These are phyloP conservation scores for Pulveroboletus ravenelii DNA, from an alignment of 768 basidiomycete genomes.

Conservation along the genomic window DNA sequence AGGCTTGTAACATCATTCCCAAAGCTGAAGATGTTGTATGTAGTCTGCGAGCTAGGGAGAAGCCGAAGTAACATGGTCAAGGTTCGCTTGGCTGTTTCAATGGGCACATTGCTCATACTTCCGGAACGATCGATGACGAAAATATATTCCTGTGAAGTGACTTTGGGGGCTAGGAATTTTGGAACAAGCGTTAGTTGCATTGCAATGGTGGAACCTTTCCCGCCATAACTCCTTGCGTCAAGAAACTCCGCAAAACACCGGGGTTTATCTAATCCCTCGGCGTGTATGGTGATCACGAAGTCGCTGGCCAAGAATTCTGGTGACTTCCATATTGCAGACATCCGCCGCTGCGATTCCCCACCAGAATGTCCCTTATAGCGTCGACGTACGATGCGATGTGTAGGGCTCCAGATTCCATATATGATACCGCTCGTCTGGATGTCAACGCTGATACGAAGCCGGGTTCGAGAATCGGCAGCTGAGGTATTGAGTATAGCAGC, in stretches of 20 bases:
- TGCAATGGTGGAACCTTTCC: constrained; percentile 34
- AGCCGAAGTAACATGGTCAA: constrained; percentile 45
- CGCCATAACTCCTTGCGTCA: neutral
- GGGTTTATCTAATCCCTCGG: constrained; percentile 47
- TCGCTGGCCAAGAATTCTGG: constrained; percentile 41
- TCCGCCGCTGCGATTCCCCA: constrained; percentile 37
- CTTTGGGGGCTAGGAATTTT: constrained; percentile 39
- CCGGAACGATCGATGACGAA: constrained; percentile 59
- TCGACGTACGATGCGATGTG: constrained; percentile 35
- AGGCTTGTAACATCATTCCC: constrained; percentile 29
- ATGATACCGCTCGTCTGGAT: constrained; percentile 49
- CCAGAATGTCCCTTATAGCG: constrained; percentile 34
- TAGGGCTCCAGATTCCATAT: constrained; percentile 38
- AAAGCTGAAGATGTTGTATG: constrained; percentile 60
- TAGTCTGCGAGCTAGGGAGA: constrained; percentile 39
- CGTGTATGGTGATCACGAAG: constrained; percentile 47
- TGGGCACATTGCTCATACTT: constrained; percentile 43
- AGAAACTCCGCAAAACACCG: constrained; percentile 52
- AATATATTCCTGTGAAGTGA: constrained; percentile 50
- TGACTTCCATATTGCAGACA: constrained; percentile 39
- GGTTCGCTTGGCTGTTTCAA: constrained; percentile 46
- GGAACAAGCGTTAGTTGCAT: constrained; percentile 56
- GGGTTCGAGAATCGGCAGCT: constrained; percentile 29
- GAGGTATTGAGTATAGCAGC: constrained; percentile 31
- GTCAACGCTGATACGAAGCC: constrained; percentile 39